These are phyloP conservation scores for Yarrowia sp. DNA, from an alignment of 805 yeast species.

Conservation along the genomic window DNA sequence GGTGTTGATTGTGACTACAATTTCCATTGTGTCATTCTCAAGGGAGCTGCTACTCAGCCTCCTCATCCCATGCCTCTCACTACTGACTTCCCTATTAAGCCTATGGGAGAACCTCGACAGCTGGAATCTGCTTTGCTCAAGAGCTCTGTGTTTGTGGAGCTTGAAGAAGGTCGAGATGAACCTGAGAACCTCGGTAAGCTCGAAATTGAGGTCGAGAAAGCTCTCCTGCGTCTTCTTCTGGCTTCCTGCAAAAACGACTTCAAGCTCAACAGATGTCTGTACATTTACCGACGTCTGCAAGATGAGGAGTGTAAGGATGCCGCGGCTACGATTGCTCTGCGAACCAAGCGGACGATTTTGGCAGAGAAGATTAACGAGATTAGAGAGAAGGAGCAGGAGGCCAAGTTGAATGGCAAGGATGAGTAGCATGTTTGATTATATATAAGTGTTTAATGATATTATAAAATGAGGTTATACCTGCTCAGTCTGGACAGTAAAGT, in stretches of 20 bases:
- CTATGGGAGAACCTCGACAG: conserved; percentile 52
- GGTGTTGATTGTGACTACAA: conserved; percentile 64
- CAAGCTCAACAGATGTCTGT: conserved; percentile 62
- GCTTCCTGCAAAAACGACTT: conserved; percentile 62
- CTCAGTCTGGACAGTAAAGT: too few species aligned
- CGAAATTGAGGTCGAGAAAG: conserved; percentile 65
- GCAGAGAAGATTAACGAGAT: conserved; percentile 55
- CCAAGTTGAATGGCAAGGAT: background rate
- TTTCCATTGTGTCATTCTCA: conserved; percentile 70
- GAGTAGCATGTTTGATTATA: background rate
- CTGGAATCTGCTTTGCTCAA: conserved; percentile 35
- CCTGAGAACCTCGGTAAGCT: conserved; percentile 41
- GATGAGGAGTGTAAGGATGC: conserved; percentile 80
- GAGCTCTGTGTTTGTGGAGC: conserved; percentile 33
- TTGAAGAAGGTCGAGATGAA: conserved; percentile 35
- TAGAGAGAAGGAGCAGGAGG: conserved; percentile 42
- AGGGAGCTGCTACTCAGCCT: conserved; percentile 66
- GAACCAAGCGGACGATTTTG: conserved; percentile 55
- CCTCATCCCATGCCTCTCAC: conserved; percentile 83
- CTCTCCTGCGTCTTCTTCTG: conserved; percentile 74
- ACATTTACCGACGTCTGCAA: conserved; percentile 64
- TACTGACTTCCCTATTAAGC: conserved; percentile 64
- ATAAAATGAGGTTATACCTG: background rate
- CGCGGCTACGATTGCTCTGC: conserved; percentile 78
- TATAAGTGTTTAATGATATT: background rate